phyloP scores from a whole-genome alignment of 2,329 filamentous ascomycete species.

The Colletotrichum gloeosporioides region DNA sequence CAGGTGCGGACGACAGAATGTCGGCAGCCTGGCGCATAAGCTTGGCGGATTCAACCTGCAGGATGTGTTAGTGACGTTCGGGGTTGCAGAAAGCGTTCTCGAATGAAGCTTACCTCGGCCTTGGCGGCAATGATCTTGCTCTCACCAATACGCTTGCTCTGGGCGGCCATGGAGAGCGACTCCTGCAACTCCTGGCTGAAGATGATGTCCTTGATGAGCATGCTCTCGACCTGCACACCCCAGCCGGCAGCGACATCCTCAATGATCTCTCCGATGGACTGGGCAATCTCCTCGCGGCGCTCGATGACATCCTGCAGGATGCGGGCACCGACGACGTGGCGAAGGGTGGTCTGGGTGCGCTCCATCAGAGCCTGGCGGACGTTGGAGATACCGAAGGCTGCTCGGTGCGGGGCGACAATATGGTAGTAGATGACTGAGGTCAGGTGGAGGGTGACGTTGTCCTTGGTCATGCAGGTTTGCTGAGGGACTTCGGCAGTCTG shows the following conservation, averaged over 20 bases:
- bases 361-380: slow-evolving; percentile 96
- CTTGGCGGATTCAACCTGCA: slow-evolving; percentile 86
- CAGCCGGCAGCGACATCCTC: slow-evolving; percentile 93
- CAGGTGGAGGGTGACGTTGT: slow-evolving; percentile 93
- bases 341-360: slow-evolving; percentile 95
- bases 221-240: slow-evolving; percentile 96
- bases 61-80: not conserved
- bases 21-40: slow-evolving; percentile 93
- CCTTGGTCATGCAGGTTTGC: slow-evolving; percentile 99
- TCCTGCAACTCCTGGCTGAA: slow-evolving; percentile 97
- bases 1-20: slow-evolving; percentile 87
- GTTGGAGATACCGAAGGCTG: slow-evolving; percentile 94
- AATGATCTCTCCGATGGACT: slow-evolving; percentile 95
- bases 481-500: slow-evolving; percentile 96
- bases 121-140: slow-evolving; percentile 97
- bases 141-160: slow-evolving; percentile 98
- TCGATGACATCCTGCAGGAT: slow-evolving; percentile 98
- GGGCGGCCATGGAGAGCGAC: slow-evolving; percentile 95
- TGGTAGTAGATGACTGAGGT: slow-evolving; percentile 99
- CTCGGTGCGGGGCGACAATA: slow-evolving; percentile 93
- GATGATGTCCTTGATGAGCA: slow-evolving; percentile 99
- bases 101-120: slow-evolving; percentile 66
- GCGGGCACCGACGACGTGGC: slow-evolving; percentile 94
- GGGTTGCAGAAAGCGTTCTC: not conserved
- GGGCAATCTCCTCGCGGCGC: slow-evolving; percentile 94